phyloP scores from a whole-genome alignment of 2,329 filamentous ascomycete species.

The Phialocephala subalpina region DNA sequence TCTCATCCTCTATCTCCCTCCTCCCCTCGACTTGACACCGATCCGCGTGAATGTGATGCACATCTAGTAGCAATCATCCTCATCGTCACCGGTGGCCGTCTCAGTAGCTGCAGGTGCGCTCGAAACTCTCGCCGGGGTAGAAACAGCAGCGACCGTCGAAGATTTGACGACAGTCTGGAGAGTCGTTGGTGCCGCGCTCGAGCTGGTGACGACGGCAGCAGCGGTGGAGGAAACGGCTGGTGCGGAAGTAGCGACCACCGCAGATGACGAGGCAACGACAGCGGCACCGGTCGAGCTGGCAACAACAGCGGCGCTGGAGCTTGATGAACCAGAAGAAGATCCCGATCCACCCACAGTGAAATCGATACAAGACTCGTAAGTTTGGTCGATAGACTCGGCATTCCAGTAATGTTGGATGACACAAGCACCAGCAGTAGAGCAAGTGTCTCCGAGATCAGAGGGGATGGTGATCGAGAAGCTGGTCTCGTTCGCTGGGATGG shows the following conservation, averaged over 20 bases:
- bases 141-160: not conserved
- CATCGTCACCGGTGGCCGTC: conserved; percentile 3
- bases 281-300: conserved; percentile 12
- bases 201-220: conserved; percentile 3
- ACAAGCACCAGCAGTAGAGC: conserved; percentile 37
- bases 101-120: not conserved
- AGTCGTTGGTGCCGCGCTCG: not conserved
- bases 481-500: conserved; percentile 53
- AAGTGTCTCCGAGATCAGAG: conserved; percentile 49
- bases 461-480: conserved; percentile 63
- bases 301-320: conserved; percentile 4
- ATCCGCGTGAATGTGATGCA: not conserved
- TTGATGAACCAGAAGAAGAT: not conserved
- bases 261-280: no score
- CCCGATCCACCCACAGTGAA: conserved; percentile 46
- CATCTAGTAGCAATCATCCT: conserved; percentile 6
- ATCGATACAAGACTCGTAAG: conserved; percentile 64
- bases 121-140: not conserved
- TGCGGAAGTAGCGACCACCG: not conserved
- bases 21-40: not conserved
- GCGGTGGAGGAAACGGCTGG: not conserved
- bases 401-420: conserved; percentile 64
- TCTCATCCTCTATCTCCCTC: not conserved
- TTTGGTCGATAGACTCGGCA: conserved; percentile 57
- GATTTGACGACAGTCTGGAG: conserved; percentile 5